Percentiles rank a stretch among this genome's conserved stretches.
phyloP scores from a whole-genome alignment of 345 rosid genomes.

The Aegle marmelos region DNA sequence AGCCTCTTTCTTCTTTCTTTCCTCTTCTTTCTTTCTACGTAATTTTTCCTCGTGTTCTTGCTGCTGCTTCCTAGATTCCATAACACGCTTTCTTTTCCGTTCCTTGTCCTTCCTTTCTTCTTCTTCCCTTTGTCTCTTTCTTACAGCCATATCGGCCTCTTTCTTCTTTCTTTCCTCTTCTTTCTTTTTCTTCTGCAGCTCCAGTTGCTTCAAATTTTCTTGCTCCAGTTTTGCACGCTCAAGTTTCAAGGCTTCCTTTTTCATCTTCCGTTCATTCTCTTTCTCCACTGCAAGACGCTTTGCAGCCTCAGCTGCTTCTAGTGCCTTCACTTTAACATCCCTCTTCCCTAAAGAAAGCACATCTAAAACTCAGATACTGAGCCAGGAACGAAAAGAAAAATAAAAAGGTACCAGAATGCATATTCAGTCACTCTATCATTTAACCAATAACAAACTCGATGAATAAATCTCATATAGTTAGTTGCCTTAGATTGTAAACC shows the following conservation, averaged over 20 bases:
- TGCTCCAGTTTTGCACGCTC: conserved; percentile 78
- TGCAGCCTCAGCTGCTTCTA: conserved; percentile 87
- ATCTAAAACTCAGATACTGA: neutral
- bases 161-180: conserved; percentile 78
- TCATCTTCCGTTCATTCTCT: conserved; percentile 78
- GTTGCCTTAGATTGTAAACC: neutral
- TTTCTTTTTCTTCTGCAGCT: conserved; percentile 68
- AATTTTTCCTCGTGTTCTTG: conserved; percentile 47
- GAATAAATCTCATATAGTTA: neutral
- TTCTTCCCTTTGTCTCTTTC: conserved; percentile 72
- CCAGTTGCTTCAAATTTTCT: conserved; percentile 58
- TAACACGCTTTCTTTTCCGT: conserved; percentile 63
- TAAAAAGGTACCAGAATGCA: neutral
- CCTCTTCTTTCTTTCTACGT: conserved; percentile 34
- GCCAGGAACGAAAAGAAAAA: neutral
- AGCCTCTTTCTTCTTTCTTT: conserved; percentile 36
- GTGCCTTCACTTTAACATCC: conserved; percentile 82
- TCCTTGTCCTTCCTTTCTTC: conserved; percentile 70
- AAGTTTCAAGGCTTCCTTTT: conserved; percentile 76
- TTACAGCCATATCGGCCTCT: conserved; percentile 66
- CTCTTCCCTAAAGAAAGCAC: conserved; percentile 60
- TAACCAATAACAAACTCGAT: neutral
- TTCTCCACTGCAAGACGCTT: conserved; percentile 77
- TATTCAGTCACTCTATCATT: neutral
- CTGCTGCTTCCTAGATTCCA: conserved; percentile 56